Evolutionary conservation across 139 green algal species (phyloP).

Genomic region (Chlamydomonas sphaeroides): DNA sequence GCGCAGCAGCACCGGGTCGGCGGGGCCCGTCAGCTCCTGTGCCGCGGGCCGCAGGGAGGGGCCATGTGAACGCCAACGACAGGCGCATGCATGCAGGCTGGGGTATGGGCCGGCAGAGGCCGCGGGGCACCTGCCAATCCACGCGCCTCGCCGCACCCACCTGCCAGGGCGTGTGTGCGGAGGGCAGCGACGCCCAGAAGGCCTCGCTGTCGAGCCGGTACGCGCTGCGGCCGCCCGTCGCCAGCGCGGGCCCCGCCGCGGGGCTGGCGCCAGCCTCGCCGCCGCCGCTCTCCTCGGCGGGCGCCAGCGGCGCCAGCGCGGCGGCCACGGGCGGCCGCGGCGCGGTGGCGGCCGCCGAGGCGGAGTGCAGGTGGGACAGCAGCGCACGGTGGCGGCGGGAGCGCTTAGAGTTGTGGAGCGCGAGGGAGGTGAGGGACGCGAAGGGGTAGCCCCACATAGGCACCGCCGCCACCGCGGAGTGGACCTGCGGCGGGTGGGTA

Average conservation of each 20-base stretch:
- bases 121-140: no score
- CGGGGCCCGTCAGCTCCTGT: slow-evolving; percentile 61
- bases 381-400: slow-evolving; percentile 50
- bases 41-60: not conserved
- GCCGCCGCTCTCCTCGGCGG: not conserved
- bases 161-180: not conserved
- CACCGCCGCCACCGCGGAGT: slow-evolving; percentile 19
- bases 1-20: slow-evolving; percentile 57
- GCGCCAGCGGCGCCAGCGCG: not conserved
- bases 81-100: no score
- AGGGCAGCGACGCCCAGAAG: slow-evolving; percentile 33
- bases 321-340: slow-evolving; percentile 40
- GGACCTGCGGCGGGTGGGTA: slow-evolving; percentile 25
- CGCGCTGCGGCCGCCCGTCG: not conserved
- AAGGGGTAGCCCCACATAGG: slow-evolving; percentile 68
- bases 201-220: slow-evolving; percentile 30
- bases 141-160: no score
- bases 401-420: slow-evolving; percentile 56
- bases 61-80: no score
- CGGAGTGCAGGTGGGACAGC: slow-evolving; percentile 24
- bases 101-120: no score
- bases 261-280: not conserved
- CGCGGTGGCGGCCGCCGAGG: slow-evolving; percentile 15
- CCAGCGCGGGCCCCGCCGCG: not conserved
- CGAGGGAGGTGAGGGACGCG: slow-evolving; percentile 35